Base-by-base conservation (phyloP, 345 rosid genomes). In the Arabidopsis suecica region DNA sequence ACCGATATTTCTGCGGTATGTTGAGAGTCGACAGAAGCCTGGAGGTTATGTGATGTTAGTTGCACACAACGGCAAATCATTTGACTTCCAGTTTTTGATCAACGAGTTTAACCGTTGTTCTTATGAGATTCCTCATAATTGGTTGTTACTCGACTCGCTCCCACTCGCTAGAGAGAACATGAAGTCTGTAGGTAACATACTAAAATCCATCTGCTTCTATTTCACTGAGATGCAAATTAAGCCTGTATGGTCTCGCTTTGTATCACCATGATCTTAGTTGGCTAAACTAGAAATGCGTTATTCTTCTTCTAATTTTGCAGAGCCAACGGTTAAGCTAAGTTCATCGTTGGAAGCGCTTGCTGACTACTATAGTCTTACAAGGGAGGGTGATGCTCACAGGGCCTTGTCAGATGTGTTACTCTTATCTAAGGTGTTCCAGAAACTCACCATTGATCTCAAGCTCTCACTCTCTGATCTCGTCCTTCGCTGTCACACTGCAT, bases 51-150 rank as follows among this genome's bases (percentile, higher is more conserved):
- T 90, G 12, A 33, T 92, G 79, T 50, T 83, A 23, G 86, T 87
- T 5, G 97, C 93, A 75, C 99, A 95, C 71, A 95, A 95, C 50
- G 91, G 91, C 40, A 90, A 90, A 12, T 0, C 64, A 13, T 95
- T 95, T 61, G 99, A 95, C 42, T 93, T 89, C 23, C 97, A 80
- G 14, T 92, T 95, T 76, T 65, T 95, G 75, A 77, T 79, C 45
- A 81, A 78, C 16, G 99, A 89, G 83, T 92, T 92, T 37, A 59
- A 65, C 22, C 97, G 99, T 16, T 83, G 86, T 80, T 85, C 88
- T 10, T 60, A 71, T 7, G 88, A 89, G 60, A 72, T 95, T 72
- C 99, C 99, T 56, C 32, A 74, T 5, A 72, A 89, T 51, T 95
- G 98, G 98, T 32, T 80, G 32, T 88, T 90, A 65, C 20, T 85